Evolutionary conservation across 495 filamentous ascomycete genomes (phyloP).

Genomic region (Neurospora sp.): DNA sequence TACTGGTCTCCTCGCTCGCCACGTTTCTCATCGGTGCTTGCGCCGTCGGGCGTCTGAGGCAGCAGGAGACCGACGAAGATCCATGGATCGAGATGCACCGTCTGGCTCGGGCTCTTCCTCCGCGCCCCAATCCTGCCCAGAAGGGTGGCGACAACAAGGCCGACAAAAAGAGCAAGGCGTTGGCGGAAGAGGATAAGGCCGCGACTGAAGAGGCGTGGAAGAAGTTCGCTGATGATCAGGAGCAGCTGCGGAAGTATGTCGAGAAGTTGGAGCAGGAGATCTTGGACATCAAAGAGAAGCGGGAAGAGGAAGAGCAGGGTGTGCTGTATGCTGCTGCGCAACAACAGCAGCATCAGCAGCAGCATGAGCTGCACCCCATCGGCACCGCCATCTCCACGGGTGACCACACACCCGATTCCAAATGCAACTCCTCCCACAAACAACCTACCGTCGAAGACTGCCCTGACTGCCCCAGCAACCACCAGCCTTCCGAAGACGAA

Average conservation of each 20-base stretch:
- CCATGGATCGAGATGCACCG: constrained; percentile 15
- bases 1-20: constrained; percentile 1
- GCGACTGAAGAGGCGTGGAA: constrained; percentile 5
- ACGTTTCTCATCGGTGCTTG: background rate
- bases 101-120: constrained; percentile 5
- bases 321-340: background rate
- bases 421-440: background rate
- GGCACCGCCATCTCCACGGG: background rate
- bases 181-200: background rate
- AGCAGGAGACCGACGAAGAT: constrained; percentile 1
- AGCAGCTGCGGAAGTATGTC: constrained; percentile 10
- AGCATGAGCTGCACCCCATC: background rate
- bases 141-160: background rate
- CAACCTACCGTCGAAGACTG: background rate
- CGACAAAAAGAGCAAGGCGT: background rate
- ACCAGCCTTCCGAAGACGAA: background rate
- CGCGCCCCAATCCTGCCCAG: background rate
- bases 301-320: background rate
- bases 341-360: background rate
- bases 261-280: constrained; percentile 12
- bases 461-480: background rate
- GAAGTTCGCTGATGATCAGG: constrained; percentile 8
- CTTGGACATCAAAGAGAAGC: constrained; percentile 3
- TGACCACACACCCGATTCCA: background rate
- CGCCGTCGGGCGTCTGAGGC: background rate